Base-by-base conservation (phyloP, 768 basidiomycete genomes). In the Termitomyces sp. region DNA sequence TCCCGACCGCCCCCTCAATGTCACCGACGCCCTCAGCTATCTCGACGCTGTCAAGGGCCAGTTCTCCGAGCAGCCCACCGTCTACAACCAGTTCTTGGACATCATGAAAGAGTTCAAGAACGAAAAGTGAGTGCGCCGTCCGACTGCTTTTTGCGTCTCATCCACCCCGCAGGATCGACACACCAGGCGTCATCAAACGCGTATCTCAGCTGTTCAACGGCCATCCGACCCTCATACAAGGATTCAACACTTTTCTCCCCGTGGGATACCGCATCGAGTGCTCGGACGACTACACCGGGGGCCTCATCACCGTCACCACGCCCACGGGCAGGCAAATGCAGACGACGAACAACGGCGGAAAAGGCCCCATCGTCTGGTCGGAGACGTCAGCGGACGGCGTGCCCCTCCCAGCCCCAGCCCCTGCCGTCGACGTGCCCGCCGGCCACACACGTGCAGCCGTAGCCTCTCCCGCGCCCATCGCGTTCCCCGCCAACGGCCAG, bases 61-160 rank as follows among this genome's bases (percentile, higher is more conserved):
- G 76, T 97, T 97, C 69, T 81, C 84, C 55, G 89, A 94, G 70
- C 86, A 91, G 70, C 93, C 94, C n/a, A 90, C 93, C 67, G 92
- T 95, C 42, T 97, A 97, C 73, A 96, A 97, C 73, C 82, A 88
- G 62, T 94, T 94, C 65, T 74, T 95, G 71, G 93, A 96, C 70
- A 95, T 97, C 68, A 97, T 97, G 97, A 98, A 98, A 76, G 94
- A 98, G 72, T 99, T 99, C 75, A 98, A 99, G 76, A 92, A 92
- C 65, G 92, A 96, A 68, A 75, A 79, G 91, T 91, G 66, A 66
- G 88, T 29, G 29, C 29, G 29, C n/a, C 29, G 29, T 6, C 4
- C 29, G 29, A 29, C 37, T 28, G 41, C n/a, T 52, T 34, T 34
- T 37, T 24, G 7, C 29, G 18, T 24, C 39, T 61, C 34, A 49